Percentiles rank a stretch among this genome's conserved stretches.
These are phyloP conservation scores for Candida anglica DNA, from an alignment of 805 yeast species.

Conservation along the genomic window DNA sequence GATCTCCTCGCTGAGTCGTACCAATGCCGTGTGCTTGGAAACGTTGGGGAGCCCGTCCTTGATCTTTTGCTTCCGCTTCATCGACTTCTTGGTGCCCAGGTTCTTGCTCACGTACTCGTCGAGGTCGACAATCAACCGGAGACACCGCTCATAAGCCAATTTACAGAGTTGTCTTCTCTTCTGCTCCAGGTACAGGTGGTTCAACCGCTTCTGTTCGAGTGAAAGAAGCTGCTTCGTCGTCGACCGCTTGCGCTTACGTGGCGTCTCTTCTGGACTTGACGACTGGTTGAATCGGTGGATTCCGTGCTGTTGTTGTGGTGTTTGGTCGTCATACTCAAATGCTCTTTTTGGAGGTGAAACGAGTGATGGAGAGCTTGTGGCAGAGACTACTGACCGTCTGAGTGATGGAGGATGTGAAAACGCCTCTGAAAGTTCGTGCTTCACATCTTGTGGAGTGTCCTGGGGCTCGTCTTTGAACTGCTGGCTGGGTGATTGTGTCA, in stretches of 20 bases:
- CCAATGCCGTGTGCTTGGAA: conserved; percentile 40
- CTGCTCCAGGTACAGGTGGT: conserved; percentile 41
- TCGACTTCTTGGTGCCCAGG: conserved; percentile 21
- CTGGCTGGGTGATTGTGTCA: conserved; percentile 3
- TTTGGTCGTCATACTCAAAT: neutral
- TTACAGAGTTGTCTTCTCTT: conserved; percentile 41
- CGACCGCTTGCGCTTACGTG: conserved; percentile 20
- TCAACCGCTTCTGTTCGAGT: conserved; percentile 37
- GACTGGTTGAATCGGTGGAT: too few relatives aligned
- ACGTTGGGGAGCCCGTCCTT: conserved; percentile 44
- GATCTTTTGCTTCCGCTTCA: conserved; percentile 34
- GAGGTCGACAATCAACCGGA: conserved; percentile 34
- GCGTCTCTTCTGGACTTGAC: neutral
- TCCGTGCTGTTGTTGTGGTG: too few relatives aligned
- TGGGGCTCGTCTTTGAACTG: neutral
- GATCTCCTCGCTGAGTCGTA: conserved; percentile 37
- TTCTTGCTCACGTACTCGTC: conserved; percentile 25
- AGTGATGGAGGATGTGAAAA: conserved; percentile 22
- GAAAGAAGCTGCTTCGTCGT: conserved; percentile 33
- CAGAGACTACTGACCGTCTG: too few relatives aligned
- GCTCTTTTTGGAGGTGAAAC: too few relatives aligned
- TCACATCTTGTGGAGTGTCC: conserved; percentile 13
- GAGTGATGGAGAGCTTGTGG: too few relatives aligned
- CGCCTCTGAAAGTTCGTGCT: conserved; percentile 28
- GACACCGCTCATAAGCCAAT: conserved; percentile 41